These are phyloP conservation scores for Gleditsia sinensis DNA, from an alignment of 306 rosid genomes.

Conservation along the genomic window DNA sequence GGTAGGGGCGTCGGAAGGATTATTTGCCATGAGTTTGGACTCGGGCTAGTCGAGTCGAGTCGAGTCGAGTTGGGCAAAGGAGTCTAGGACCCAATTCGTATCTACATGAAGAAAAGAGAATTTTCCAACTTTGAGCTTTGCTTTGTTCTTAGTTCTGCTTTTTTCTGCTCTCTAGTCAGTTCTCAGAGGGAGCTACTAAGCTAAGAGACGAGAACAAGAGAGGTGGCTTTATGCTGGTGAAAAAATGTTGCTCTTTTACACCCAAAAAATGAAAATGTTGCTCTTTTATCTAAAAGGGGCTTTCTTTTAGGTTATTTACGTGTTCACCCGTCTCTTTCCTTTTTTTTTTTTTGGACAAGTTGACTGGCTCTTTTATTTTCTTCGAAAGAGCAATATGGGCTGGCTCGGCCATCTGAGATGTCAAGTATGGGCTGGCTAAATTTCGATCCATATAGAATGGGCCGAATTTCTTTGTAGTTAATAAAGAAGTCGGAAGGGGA, in stretches of 20 bases:
- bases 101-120: constrained; percentile 43
- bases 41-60: constrained; percentile 42
- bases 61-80: constrained; percentile 32
- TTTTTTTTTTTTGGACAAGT: too few relatives aligned
- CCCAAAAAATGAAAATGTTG: neutral
- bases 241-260: constrained; percentile 26
- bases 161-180: neutral
- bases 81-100: constrained; percentile 40
- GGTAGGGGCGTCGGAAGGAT: constrained; percentile 74
- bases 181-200: constrained; percentile 16
- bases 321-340: constrained; percentile 3
- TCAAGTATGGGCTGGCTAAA: too few relatives aligned
- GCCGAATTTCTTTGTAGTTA: too few relatives aligned
- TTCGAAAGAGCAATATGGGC: too few relatives aligned
- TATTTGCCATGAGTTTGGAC: constrained; percentile 64
- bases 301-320: constrained; percentile 32
- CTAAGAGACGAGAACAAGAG: constrained; percentile 4
- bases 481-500: too few relatives aligned
- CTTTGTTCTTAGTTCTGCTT: neutral
- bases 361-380: too few relatives aligned
- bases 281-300: constrained; percentile 41
- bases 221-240: constrained; percentile 46
- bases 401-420: too few relatives aligned
- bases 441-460: too few relatives aligned
- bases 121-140: constrained; percentile 9